phyloP scores from a whole-genome alignment of 768 basidiomycete genomes.

The Boletus pseudo-olivaceus region DNA sequence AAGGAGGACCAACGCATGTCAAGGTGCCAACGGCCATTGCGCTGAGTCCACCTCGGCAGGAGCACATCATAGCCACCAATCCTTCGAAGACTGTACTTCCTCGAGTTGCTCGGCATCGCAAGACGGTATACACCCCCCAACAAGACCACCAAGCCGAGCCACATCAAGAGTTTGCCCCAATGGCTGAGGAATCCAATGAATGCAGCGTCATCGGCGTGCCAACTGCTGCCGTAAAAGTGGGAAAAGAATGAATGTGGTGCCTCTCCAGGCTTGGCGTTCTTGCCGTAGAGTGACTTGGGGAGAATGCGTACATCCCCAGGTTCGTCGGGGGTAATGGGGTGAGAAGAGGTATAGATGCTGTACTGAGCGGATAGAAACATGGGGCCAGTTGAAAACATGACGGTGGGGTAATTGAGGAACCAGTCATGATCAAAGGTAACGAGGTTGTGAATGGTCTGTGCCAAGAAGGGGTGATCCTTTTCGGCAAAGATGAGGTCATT shows the following conservation, averaged over 20 bases:
- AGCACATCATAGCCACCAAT: constrained; percentile 76
- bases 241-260: constrained; percentile 91
- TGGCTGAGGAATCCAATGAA: constrained; percentile 89
- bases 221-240: constrained; percentile 98
- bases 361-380: constrained; percentile 98
- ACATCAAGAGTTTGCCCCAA: constrained; percentile 89
- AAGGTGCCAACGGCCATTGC: constrained; percentile 71
- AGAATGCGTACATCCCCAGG: constrained; percentile 84
- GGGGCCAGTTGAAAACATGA: constrained; percentile 99
- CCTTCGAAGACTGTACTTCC: constrained; percentile 55
- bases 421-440: constrained; percentile 90
- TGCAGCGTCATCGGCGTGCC: constrained; percentile 98
- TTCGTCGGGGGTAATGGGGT: constrained; percentile 48
- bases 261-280: constrained; percentile 81
- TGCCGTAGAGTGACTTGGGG: constrained; percentile 96
- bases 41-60: constrained; percentile 68
- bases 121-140: constrained; percentile 64
- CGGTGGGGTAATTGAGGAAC: constrained; percentile 96
- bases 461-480: constrained; percentile 83
- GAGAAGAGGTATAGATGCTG: constrained; percentile 74
- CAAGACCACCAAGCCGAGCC: constrained; percentile 71
- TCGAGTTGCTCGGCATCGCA: constrained; percentile 53
- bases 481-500: constrained; percentile 96
- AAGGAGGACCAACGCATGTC: constrained; percentile 57
- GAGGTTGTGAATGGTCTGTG: constrained; percentile 89